phyloP scores from a whole-genome alignment of 2,329 filamentous ascomycete genomes.

The Colletotrichum eleusines region DNA sequence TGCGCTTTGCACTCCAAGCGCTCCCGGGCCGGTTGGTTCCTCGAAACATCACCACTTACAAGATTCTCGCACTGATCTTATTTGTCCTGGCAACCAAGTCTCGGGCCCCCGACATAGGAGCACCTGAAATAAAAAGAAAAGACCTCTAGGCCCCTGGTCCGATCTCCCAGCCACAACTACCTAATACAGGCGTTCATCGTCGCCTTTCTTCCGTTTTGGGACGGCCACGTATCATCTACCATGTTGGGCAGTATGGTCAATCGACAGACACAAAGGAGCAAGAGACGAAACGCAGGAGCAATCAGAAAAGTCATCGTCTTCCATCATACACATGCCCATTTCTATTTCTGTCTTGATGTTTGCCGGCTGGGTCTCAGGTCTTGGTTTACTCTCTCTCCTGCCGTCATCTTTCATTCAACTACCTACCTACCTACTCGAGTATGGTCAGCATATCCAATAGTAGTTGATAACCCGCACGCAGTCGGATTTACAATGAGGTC shows the following conservation, averaged over 20 bases:
- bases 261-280: background rate
- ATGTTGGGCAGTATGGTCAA: background rate
- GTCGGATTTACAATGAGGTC: background rate
- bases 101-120: background rate
- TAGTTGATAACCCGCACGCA: background rate
- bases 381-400: background rate
- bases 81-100: conserved; percentile 6
- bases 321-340: background rate
- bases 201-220: background rate
- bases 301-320: background rate
- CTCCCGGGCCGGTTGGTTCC: conserved; percentile 5
- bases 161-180: background rate
- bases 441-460: background rate
- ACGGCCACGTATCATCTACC: background rate
- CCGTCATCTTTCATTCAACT: background rate
- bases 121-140: too few species aligned
- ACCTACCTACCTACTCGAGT: background rate
- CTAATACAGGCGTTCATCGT: background rate
- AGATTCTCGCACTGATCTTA: conserved; percentile 14
- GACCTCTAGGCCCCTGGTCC: background rate
- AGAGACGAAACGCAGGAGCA: background rate
- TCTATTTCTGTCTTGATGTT: background rate
- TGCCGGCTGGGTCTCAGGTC: background rate
- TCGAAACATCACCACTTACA: conserved; percentile 4
- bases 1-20: conserved; percentile 6